Evolutionary conservation across 139 green algal genomes (phyloP).

Genomic region (Edaphochlamys debaryana): DNA sequence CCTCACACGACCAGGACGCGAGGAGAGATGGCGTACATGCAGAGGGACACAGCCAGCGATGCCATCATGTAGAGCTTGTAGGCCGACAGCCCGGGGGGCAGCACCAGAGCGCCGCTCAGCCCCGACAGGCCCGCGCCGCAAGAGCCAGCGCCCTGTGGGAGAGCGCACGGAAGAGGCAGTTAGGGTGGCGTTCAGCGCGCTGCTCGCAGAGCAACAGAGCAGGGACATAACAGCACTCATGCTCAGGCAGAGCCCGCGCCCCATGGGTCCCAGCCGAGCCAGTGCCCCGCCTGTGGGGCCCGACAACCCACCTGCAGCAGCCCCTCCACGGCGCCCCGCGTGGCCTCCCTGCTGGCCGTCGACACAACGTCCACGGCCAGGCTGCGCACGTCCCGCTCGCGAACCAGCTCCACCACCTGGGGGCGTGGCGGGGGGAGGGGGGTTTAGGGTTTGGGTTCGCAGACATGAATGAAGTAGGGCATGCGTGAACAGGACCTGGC

Average conservation of each 20-base stretch:
- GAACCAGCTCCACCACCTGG: constrained; percentile 40
- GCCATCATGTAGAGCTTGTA: constrained; percentile 32
- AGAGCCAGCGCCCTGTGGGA: too few species aligned
- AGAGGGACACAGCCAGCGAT: constrained; percentile 10
- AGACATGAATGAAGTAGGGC: too few species aligned
- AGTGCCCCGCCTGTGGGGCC: too few species aligned
- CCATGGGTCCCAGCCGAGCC: too few species aligned
- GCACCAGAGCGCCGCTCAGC: background rate
- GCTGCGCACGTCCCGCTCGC: constrained; percentile 46
- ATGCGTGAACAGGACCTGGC: too few species aligned
- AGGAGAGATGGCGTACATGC: constrained; percentile 31
- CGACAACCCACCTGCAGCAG: constrained; percentile 27
- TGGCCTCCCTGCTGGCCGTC: constrained; percentile 43
- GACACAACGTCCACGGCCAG: constrained; percentile 51
- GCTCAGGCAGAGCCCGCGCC: too few species aligned
- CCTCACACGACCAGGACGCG: constrained; percentile 9
- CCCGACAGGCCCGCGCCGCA: background rate
- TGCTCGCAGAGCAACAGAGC: too few species aligned
- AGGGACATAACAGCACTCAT: too few species aligned
- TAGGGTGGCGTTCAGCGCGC: too few species aligned
- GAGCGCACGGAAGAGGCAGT: too few species aligned
- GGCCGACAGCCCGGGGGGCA: background rate
- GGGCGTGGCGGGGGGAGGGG: background rate
- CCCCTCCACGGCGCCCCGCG: constrained; percentile 33
- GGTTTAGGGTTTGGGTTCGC: too few species aligned